Conservation (phyloP, 192 early-diverging fungal genomes). For the Coemansia sp. region DNA sequence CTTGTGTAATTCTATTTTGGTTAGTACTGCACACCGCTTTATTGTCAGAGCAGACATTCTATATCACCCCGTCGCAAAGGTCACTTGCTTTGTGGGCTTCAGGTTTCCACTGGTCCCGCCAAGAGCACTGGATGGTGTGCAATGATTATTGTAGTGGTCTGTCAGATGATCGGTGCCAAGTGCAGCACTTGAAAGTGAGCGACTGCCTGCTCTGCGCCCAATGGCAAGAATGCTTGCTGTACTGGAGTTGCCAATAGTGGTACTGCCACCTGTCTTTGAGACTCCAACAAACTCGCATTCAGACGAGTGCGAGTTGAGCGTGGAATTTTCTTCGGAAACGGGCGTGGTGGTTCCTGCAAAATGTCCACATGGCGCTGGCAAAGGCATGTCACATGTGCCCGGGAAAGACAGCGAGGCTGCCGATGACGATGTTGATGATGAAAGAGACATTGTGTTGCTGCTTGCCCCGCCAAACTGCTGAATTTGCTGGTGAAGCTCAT, state of each 20-base stretch:
- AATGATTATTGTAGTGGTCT: not conserved
- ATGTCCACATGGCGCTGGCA: not conserved
- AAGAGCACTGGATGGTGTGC: not conserved
- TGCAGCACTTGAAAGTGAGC: not conserved
- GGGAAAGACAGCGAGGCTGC: constrained; percentile 1
- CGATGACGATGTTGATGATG: not conserved
- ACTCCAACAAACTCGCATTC: constrained; percentile 17
- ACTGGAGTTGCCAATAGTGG: not conserved
- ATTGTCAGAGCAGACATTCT: not conserved
- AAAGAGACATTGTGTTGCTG: constrained; percentile 11
- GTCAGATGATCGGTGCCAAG: not conserved
- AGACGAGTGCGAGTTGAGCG: constrained; percentile 27
- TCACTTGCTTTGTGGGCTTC: constrained; percentile 43
- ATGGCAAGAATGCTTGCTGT: constrained; percentile 13
- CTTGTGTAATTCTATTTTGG: not conserved
- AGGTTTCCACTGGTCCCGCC: not conserved
- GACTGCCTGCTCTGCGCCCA: constrained; percentile 13
- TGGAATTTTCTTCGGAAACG: constrained; percentile 34
- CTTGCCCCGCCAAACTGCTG: constrained; percentile 13
- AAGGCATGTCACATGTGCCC: not conserved
- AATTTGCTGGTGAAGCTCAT: constrained; percentile 32
- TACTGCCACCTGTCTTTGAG: constrained; percentile 9
- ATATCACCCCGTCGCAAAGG: constrained; percentile 28
- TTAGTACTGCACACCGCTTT: not conserved
- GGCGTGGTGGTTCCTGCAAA: constrained; percentile 40